Percentiles rank a stretch among this genome's conserved stretches.
phyloP scores from a whole-genome alignment of 2,329 filamentous ascomycete genomes.

The Fusarium compactum region DNA sequence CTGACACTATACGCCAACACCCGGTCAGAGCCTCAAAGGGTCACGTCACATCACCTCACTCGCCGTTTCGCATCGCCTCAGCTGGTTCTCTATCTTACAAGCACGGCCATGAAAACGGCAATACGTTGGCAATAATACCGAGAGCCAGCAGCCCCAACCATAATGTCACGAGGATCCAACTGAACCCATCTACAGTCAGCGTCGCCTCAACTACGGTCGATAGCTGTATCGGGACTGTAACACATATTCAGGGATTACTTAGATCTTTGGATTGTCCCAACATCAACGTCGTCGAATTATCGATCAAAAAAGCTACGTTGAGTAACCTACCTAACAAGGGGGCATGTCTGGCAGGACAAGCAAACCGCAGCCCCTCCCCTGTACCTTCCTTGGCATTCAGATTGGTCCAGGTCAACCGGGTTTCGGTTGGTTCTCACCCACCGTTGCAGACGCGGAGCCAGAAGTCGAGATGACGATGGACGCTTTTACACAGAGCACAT shows the following conservation, averaged over 20 bases:
- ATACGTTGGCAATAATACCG: background rate
- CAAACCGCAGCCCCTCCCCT: conserved; percentile 15
- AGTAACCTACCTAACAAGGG: conserved; percentile 31
- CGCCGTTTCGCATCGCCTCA: conserved; percentile 30
- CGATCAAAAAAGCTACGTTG: conserved; percentile 42
- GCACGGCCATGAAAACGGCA: conserved; percentile 5
- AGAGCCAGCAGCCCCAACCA: background rate
- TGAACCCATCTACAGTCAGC: background rate
- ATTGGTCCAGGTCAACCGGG: conserved; percentile 36
- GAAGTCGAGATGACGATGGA: conserved; percentile 44
- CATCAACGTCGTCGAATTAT: conserved; percentile 36
- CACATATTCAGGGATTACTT: conserved; percentile 34
- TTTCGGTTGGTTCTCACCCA: conserved; percentile 37
- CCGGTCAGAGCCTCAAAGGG: conserved; percentile 26
- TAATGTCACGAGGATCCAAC: conserved; percentile 3
- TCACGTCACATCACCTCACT: conserved; percentile 42
- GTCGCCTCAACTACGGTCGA: background rate
- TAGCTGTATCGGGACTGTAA: conserved; percentile 1
- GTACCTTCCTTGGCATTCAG: conserved; percentile 27
- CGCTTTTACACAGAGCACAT: conserved; percentile 40
- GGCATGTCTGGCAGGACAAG: conserved; percentile 27
- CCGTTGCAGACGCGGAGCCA: background rate
- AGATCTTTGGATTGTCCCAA: conserved; percentile 28
- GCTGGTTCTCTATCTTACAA: conserved; percentile 5
- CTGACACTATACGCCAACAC: conserved; percentile 29